Evolutionary conservation across 2,329 filamentous ascomycete species (phyloP).

Genomic region (Colletotrichum phormii): DNA sequence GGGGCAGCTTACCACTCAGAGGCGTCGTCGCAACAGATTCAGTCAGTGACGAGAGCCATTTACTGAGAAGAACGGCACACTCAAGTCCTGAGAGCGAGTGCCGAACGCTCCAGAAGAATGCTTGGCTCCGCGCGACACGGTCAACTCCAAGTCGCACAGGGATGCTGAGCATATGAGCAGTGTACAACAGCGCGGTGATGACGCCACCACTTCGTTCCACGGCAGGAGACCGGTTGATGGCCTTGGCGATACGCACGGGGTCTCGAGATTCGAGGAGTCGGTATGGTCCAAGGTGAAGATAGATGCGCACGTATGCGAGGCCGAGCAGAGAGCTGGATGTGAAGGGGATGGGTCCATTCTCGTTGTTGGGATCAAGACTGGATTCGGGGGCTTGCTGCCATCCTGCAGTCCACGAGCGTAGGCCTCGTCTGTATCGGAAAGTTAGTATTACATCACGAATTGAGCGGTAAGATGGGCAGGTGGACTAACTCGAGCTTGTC

Average conservation of each 20-base stretch:
- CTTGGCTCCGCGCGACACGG: constrained; percentile 64
- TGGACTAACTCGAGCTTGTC: constrained; percentile 49
- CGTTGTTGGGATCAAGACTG: constrained; percentile 52
- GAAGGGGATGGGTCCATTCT: constrained; percentile 54
- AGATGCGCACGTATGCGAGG: constrained; percentile 58
- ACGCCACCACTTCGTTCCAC: constrained; percentile 61
- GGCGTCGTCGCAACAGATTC: constrained; percentile 37
- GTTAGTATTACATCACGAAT: background rate
- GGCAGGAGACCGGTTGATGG: constrained; percentile 49
- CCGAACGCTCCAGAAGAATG: constrained; percentile 68
- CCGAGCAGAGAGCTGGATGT: constrained; percentile 59
- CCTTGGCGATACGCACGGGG: constrained; percentile 51
- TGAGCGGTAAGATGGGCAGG: background rate
- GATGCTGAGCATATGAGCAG: constrained; percentile 66
- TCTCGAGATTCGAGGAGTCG: constrained; percentile 57
- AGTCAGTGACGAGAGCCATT: constrained; percentile 54
- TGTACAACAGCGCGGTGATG: constrained; percentile 62
- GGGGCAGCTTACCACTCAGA: constrained; percentile 42
- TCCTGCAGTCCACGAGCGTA: constrained; percentile 51
- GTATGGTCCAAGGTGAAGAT: constrained; percentile 57
- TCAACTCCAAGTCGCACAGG: constrained; percentile 66
- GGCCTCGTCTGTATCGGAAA: constrained; percentile 42
- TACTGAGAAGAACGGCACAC: constrained; percentile 64
- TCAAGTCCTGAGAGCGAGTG: constrained; percentile 66
- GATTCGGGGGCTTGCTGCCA: constrained; percentile 54